Conservation (phyloP, 805 yeast genomes). For the Wickerhamomyces bisporus region DNA sequence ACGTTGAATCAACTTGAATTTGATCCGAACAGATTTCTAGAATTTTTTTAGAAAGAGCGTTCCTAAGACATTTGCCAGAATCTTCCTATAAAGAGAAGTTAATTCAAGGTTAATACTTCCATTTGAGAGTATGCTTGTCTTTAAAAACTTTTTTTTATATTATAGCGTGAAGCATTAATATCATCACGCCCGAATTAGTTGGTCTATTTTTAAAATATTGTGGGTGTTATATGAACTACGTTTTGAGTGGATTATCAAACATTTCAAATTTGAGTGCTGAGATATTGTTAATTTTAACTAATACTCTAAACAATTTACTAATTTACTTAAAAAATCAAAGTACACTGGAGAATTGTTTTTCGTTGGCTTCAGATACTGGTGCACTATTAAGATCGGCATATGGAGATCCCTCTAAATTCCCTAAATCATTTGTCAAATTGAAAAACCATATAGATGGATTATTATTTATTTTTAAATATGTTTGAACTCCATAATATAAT, state of each 20-base stretch:
- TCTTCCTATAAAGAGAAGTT: background rate
- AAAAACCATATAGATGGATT: slow-evolving; percentile 2
- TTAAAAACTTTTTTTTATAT: background rate
- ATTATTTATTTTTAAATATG: background rate
- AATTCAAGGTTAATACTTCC: background rate
- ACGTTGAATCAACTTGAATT: background rate
- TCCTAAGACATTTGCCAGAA: background rate
- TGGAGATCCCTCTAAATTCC: slow-evolving; percentile 1
- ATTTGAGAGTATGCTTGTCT: background rate
- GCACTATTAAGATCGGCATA: background rate
- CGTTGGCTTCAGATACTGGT: background rate
- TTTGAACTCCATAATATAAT: slow-evolving; percentile 3
- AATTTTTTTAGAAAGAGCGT: slow-evolving; percentile 4
- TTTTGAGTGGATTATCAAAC: background rate
- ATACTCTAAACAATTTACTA: background rate
- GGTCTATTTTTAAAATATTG: slow-evolving; percentile 1
- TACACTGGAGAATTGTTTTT: background rate
- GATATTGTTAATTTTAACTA: background rate
- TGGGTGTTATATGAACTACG: background rate
- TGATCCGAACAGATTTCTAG: background rate
- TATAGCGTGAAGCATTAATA: background rate
- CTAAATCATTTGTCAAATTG: background rate
- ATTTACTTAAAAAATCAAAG: background rate
- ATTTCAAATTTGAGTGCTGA: background rate
- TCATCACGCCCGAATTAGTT: background rate